Conservation (phyloP, 495 filamentous ascomycete species). For the Lophiotrema nucula region DNA sequence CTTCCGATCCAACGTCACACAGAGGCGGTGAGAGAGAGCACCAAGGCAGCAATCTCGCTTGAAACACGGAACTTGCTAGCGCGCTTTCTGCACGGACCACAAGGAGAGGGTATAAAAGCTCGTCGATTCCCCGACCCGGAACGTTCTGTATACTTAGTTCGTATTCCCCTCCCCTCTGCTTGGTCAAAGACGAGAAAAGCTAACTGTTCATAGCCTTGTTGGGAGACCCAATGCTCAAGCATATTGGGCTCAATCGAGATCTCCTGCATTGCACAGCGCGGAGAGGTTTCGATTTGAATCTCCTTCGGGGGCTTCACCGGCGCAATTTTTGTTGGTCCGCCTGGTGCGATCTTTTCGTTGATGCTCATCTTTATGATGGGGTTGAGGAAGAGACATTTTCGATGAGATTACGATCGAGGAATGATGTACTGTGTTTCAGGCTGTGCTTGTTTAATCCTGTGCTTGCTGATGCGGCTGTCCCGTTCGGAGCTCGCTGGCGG, state of each 20-base stretch:
- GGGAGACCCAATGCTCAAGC: conserved; percentile 62
- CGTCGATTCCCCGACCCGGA: no score
- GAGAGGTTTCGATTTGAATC: conserved; percentile 61
- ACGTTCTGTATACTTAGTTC: no score
- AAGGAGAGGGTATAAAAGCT: no score
- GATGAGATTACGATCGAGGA: not conserved
- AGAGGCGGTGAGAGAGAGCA: no score
- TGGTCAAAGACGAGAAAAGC: no score
- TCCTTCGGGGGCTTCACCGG: conserved; percentile 67
- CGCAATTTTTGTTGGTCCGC: conserved; percentile 69
- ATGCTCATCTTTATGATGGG: conserved; percentile 42
- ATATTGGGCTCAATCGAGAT: conserved; percentile 58
- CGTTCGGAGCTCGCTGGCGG: no score
- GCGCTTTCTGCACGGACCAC: no score
- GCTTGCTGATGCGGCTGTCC: no score
- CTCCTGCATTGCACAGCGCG: conserved; percentile 78
- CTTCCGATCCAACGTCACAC: no score
- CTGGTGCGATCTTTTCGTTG: conserved; percentile 61
- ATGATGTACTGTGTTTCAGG: not conserved
- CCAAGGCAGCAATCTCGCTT: no score
- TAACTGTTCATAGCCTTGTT: conserved; percentile 56
- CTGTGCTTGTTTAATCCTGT: no score
- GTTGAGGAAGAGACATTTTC: conserved; percentile 26
- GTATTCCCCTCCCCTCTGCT: not conserved
- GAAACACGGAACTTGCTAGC: no score